phyloP scores from a whole-genome alignment of 192 early-diverging fungal genomes.

The Allomyces javanicus region DNA sequence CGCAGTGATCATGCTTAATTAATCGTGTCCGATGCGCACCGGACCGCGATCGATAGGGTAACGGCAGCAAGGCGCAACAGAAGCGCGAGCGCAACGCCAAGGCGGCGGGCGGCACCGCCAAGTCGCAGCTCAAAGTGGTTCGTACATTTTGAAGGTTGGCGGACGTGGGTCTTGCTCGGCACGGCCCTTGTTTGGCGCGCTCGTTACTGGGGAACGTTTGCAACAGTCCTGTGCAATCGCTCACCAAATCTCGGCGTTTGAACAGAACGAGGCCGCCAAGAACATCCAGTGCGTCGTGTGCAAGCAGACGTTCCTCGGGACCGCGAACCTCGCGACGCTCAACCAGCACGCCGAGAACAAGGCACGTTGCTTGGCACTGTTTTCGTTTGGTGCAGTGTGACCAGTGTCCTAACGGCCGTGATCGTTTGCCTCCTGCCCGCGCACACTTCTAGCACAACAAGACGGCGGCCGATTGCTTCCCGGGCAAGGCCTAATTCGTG shows the following conservation, averaged over 20 bases:
- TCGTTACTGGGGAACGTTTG: too few species aligned
- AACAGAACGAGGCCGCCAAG: background rate
- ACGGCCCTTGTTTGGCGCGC: too few species aligned
- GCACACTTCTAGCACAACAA: background rate
- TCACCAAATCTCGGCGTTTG: too few species aligned
- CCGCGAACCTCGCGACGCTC: background rate
- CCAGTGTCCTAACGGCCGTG: too few species aligned
- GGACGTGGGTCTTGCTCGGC: too few species aligned
- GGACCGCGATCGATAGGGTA: background rate
- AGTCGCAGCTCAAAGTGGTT: constrained; percentile 21
- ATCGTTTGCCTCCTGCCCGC: too few species aligned
- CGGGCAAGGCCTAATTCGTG: background rate
- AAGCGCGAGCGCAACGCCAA: constrained; percentile 8
- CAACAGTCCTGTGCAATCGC: too few species aligned
- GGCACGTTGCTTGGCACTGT: too few species aligned
- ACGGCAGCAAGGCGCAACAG: background rate
- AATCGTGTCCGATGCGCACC: too few species aligned
- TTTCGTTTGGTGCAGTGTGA: too few species aligned
- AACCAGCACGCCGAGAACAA: background rate
- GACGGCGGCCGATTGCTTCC: background rate
- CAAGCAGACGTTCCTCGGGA: background rate
- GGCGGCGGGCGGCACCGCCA: constrained; percentile 9
- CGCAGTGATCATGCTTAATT: too few species aligned
- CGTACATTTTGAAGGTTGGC: background rate
- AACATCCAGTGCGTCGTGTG: background rate